Percentiles rank a stretch among this genome's conserved stretches.
Conservation (phyloP, 129 eudicot species). For the Tagetes patula region DNA sequence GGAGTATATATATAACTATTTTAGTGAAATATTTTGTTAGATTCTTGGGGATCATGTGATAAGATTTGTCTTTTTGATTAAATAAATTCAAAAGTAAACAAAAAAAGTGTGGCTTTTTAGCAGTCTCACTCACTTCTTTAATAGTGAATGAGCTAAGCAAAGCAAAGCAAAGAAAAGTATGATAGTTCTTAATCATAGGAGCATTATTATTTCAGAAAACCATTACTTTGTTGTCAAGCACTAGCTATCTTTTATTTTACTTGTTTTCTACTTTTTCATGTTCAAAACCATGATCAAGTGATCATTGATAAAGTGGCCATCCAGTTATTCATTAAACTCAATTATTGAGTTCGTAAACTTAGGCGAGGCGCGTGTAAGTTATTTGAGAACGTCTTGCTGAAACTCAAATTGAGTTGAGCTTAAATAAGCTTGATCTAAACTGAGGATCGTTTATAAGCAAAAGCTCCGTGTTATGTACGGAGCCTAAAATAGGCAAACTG, state of each 20-base stretch:
- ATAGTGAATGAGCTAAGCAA: constrained; percentile 25
- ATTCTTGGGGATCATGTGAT: constrained; percentile 38
- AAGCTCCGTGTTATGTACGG: too few relatives aligned
- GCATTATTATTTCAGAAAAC: constrained; percentile 20
- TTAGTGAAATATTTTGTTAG: constrained; percentile 26
- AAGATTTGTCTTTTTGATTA: constrained; percentile 30
- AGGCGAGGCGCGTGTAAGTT: neutral
- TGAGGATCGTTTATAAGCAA: too few relatives aligned
- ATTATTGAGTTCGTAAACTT: too few relatives aligned
- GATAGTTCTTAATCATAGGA: constrained; percentile 26
- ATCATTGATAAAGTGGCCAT: constrained; percentile 17
- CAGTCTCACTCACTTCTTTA: constrained; percentile 33
- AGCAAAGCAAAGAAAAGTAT: constrained; percentile 8
- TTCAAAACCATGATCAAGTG: constrained; percentile 29
- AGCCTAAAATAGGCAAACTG: too few relatives aligned
- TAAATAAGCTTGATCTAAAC: too few relatives aligned
- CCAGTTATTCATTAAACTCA: neutral
- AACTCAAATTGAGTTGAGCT: too few relatives aligned
- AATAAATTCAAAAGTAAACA: constrained; percentile 17
- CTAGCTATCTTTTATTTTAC: neutral
- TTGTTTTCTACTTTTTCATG: constrained; percentile 10
- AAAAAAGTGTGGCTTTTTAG: constrained; percentile 33
- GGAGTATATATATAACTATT: constrained; percentile 28
- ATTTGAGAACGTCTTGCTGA: too few relatives aligned
- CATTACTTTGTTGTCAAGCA: constrained; percentile 7